Evolutionary conservation across 805 yeast species (phyloP), one percentile per base, ranked within the genome.

Genomic region (Saccharomycopsis sp.): DNA sequence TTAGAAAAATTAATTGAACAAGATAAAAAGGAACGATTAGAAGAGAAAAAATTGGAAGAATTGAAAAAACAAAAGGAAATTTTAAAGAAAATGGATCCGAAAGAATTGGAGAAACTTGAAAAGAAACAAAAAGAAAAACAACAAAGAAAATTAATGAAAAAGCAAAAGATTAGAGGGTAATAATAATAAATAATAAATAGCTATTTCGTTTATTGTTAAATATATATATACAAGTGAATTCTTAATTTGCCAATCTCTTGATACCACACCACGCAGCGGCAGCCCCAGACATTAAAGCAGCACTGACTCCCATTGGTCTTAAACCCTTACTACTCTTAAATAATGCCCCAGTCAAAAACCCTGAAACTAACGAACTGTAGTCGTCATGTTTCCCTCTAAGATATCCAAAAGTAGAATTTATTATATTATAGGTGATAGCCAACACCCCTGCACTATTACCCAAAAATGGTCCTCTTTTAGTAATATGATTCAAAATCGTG

Each of bases 401-500:
- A 35, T 75, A 72, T 63, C 86, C 97, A 53, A 93, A 70, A 8
- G 81, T 61, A 23, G 93, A 77, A 65, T 88, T 89, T 54, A 86
- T 71, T 54, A 90, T 63, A 67, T 93, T 93, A 67, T 93, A 93
- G 53, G 84, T 75, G 56, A 93, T 66, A 20, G 97, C 96, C 55
- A 93, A 72, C 17, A 88, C 94, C 68, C 97, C 98, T 13, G 96
- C 95, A 43, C 83, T 80, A 70, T 93, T 93, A 56, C 97, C 98
- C 59, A 90, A 66, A 64, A 78, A 90, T 19, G 98, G 98, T 50
- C 98, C 98, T 63, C 96, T 80, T 59, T 87, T 84, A 33, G 98
- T 93, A 58, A 93, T 75, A 60, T 86, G 85, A 71, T 93, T 93
- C 57, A 93, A 75, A 36, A 93, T 72, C 7, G 96, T 88, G 71